A percentile compares a stretch with the other conserved stretches of the same genome.
phyloP scores from a whole-genome alignment of 78 protist species.

The Isochrysis galbana region DNA sequence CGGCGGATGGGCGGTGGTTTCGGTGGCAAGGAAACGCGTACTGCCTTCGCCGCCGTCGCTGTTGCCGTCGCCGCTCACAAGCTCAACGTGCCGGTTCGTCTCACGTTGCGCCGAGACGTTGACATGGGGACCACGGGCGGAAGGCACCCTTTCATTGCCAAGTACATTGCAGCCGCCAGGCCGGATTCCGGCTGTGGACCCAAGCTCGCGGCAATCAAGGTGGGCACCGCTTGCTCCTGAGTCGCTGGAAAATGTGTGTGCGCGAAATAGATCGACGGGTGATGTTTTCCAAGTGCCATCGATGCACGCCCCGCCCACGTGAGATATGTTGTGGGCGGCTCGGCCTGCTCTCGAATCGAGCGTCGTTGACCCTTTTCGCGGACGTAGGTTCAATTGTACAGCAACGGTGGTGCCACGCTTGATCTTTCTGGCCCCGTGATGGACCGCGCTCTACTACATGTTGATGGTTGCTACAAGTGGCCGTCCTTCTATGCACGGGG shows the following conservation, averaged over 20 bases:
- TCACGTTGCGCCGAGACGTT: constrained; percentile 67
- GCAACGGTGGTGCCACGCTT: constrained; percentile 83
- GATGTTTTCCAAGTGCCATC: too few relatives aligned
- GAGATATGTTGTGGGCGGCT: too few relatives aligned
- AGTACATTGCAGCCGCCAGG: constrained; percentile 41
- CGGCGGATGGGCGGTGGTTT: constrained; percentile 97
- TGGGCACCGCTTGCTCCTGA: too few relatives aligned
- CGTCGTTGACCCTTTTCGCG: too few relatives aligned
- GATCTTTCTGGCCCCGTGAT: constrained; percentile 87
- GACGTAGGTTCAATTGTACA: constrained; percentile 34
- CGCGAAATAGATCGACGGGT: not conserved
- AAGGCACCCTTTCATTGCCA: constrained; percentile 81
- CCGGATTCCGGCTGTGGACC: not conserved
- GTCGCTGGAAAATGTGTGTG: too few relatives aligned
- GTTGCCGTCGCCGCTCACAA: constrained; percentile 70
- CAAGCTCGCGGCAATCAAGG: not conserved
- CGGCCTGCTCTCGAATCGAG: too few relatives aligned
- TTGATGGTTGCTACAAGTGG: constrained; percentile 81
- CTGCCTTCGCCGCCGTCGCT: constrained; percentile 19
- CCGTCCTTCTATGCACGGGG: constrained; percentile 75
- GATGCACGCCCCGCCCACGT: too few relatives aligned
- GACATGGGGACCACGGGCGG: constrained; percentile 84
- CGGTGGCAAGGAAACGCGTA: constrained; percentile 91
- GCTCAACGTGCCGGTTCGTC: constrained; percentile 66
- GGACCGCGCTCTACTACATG: constrained; percentile 80